Percentiles rank a stretch among this genome's conserved stretches.
These are phyloP conservation scores for Datisca glomerata DNA, from an alignment of 306 rosid genomes.

Conservation along the genomic window DNA sequence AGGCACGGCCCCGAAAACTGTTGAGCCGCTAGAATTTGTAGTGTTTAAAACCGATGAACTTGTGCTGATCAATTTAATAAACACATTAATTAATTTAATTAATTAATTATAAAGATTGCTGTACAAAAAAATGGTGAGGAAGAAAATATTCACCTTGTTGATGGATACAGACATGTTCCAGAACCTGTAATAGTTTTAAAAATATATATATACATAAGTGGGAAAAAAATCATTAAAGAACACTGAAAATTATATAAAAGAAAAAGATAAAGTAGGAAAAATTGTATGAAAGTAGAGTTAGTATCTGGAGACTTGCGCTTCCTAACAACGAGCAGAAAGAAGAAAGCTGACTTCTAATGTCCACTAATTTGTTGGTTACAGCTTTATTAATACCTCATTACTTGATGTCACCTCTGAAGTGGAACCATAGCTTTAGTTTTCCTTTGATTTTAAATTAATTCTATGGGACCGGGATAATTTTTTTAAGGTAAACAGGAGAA, in stretches of 20 bases:
- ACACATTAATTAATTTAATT: too few relatives aligned
- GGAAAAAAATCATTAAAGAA: not conserved
- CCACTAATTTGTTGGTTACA: not conserved
- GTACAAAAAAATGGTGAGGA: not conserved
- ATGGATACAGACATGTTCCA: slow-evolving; percentile 12
- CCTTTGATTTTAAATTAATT: too few relatives aligned
- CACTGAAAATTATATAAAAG: too few relatives aligned
- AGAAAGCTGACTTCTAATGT: not conserved
- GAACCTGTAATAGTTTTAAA: not conserved
- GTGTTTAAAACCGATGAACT: slow-evolving; percentile 10
- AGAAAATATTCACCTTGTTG: slow-evolving; percentile 8
- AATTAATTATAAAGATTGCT: too few relatives aligned
- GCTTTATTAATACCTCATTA: not conserved
- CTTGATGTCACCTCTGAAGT: not conserved
- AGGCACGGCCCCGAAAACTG: slow-evolving; percentile 11
- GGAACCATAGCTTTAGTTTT: too few relatives aligned
- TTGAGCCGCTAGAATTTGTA: slow-evolving; percentile 10
- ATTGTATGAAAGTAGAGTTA: not conserved
- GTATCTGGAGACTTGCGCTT: not conserved
- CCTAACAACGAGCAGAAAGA: not conserved
- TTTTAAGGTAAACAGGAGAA: too few relatives aligned
- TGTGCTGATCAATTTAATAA: slow-evolving; percentile 7
- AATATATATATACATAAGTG: too few relatives aligned
- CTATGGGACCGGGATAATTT: too few relatives aligned
- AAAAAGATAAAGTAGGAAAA: too few relatives aligned